Percentiles rank a stretch among this genome's conserved stretches.
Conservation (phyloP, 176 grass and related monocot species). For the Alloteropsis semialata region DNA sequence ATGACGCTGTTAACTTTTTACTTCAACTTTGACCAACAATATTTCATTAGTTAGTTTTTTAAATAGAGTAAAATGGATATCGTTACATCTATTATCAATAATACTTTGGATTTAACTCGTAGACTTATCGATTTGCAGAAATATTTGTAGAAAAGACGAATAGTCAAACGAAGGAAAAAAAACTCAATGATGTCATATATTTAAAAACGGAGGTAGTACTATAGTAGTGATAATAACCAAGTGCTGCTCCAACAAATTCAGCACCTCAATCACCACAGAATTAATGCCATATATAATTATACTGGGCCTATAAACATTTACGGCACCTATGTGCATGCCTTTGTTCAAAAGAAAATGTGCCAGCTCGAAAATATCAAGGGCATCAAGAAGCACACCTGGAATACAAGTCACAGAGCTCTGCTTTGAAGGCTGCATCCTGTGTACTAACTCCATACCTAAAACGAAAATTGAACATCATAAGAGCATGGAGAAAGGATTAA, state of each 20-base stretch:
- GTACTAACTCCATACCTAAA: constrained; percentile 86
- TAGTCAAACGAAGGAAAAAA: too few relatives aligned
- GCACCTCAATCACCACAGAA: not conserved
- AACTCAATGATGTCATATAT: too few relatives aligned
- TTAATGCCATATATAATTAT: not conserved
- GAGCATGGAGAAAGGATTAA: not conserved
- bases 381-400: constrained; percentile 47
- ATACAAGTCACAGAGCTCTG: constrained; percentile 88
- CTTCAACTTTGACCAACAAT: too few relatives aligned
- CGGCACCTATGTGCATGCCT: not conserved
- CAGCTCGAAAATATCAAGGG: not conserved
- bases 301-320: not conserved
- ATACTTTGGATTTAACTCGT: too few relatives aligned
- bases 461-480: constrained; percentile 23
- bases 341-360: constrained; percentile 4
- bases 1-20: too few relatives aligned
- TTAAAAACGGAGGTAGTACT: too few relatives aligned
- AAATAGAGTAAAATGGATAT: too few relatives aligned
- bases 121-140: too few relatives aligned
- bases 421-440: constrained; percentile 83
- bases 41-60: too few relatives aligned
- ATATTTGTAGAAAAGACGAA: too few relatives aligned
- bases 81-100: too few relatives aligned
- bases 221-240: not conserved
- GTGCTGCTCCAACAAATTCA: not conserved